Base-by-base conservation (phyloP, 2,329 filamentous ascomycete species). In the Coniella lustricola region DNA sequence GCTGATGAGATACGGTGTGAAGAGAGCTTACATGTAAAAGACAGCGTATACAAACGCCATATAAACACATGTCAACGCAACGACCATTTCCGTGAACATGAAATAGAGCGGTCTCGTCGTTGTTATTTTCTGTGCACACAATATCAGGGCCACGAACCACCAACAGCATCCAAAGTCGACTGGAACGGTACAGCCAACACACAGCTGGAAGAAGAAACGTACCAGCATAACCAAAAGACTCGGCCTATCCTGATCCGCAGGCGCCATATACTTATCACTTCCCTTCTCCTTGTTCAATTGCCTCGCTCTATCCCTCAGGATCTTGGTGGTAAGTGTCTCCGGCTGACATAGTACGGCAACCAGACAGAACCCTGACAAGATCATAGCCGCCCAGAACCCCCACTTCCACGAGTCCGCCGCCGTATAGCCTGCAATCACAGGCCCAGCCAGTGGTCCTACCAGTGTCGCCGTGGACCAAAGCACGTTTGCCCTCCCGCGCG, bases 31-130 rank as follows among this genome's bases (percentile, higher is more conserved):
- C 50, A 65, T 59, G 48, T 64, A 65, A 44, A 65, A 63, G 3
- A 64, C 58, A 3, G 61, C 57, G 33, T 65, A 65, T 4, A 63
- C 55, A 21, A 65, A 61, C 0, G 58, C 60, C 42, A 65, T 52
- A 38, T 62, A 66, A 3, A 62, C 22, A 33, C 59, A 62, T 0
- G 58, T 61, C 18, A 63, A 44, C 2, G 56, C 53, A 5, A 65
- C 54, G 7, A 65, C 49, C 50, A 60, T 59, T 53, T 66, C 64
- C 3, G 52, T 54, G 38, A 54, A 60, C 21, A 65, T 56, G 25
- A 66, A 56, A 12, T 57, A 51, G 14, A 65, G 49, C 0, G 62
- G 64, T 16, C 62, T 50, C 1, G 60, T 56, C 13, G 65, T 44
- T 8, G 61, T 62, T 20, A 53, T 59, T 56, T 51, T 59, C 56